Evolutionary conservation across 345 rosid species (phyloP), one percentile per base, ranked within the genome.

Genomic region (Eutrema japonicum): DNA sequence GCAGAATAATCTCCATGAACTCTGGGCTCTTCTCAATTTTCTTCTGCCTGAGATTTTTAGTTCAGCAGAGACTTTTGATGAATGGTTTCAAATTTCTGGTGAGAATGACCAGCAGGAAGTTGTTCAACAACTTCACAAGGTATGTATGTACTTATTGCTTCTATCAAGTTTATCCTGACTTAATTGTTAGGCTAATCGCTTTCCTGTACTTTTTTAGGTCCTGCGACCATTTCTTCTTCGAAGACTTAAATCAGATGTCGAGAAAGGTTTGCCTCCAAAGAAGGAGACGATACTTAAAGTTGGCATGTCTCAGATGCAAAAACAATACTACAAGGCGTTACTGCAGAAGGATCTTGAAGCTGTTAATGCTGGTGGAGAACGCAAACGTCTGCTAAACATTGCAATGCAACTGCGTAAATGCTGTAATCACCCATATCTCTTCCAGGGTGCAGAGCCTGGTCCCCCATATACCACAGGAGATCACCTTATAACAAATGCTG

Each of bases 221-320:
- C 99, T 96, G 72, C 89, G 98, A 56, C 99, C 99, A 40, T 96
- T 96, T 89, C 98, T 96, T 56, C 94, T 96, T 40, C 87, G 99
- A 69, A 90, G 99, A 70, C 77, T 96, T 78, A 96, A 96, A 73
- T 92, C 97, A 35, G 99, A 92, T 83, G 99, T 96, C 26, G 98
- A 96, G 89, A 92, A 90, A 83, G 98, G 99, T 49, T 84, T 96
- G 73, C 99, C 99, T 67, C 99, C 99, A 4, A 96, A 96, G 78
- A 96, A 96, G 83, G 99, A 96, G 81, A 96, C 99, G 2, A 96
- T 96, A 77, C 81, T 96, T 62, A 96, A 96, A 84, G 98, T 96
- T 62, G 99, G 99, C 60, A 96, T 96, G 99, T 96, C 99, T 73
- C 99, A 96, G 88, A 86, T 96, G 99, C 99, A 96, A 81, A 96